phyloP scores from a whole-genome alignment of 805 yeast genomes.

The Cyberlindnera maclurae region DNA sequence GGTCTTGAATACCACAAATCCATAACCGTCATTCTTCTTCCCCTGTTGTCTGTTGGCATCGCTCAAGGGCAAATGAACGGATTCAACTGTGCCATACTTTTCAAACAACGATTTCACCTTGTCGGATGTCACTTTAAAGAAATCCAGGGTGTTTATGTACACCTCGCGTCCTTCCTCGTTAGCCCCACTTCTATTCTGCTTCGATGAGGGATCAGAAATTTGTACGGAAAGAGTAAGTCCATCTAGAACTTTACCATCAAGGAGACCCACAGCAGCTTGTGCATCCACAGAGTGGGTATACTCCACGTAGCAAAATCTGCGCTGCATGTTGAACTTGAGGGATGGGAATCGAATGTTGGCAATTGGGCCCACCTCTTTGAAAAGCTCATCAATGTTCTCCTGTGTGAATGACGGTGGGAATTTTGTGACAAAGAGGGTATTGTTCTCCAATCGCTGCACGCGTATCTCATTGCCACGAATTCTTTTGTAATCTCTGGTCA shows the following conservation, averaged over 20 bases:
- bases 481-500: constrained; percentile 50
- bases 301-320: constrained; percentile 75
- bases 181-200: constrained; percentile 35
- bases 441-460: constrained; percentile 38
- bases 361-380: constrained; percentile 35
- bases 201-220: constrained; percentile 51
- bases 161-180: constrained; percentile 51
- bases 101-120: constrained; percentile 35
- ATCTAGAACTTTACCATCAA: constrained; percentile 33
- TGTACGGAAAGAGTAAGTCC: constrained; percentile 46
- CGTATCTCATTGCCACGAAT: constrained; percentile 35
- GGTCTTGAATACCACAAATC: constrained; percentile 46
- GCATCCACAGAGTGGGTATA: constrained; percentile 39
- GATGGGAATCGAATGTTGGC: constrained; percentile 59
- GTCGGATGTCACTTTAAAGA: constrained; percentile 32
- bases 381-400: constrained; percentile 32
- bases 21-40: constrained; percentile 52
- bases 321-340: constrained; percentile 40
- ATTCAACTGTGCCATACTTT: constrained; percentile 47
- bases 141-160: constrained; percentile 46
- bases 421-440: constrained; percentile 68
- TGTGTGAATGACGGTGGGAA: constrained; percentile 51
- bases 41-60: constrained; percentile 16
- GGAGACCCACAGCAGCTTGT: constrained; percentile 29
- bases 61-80: constrained; percentile 41